These are phyloP conservation scores for Hapsidospora chrysogenum DNA, from an alignment of 495 filamentous ascomycete species.

Conservation along the genomic window DNA sequence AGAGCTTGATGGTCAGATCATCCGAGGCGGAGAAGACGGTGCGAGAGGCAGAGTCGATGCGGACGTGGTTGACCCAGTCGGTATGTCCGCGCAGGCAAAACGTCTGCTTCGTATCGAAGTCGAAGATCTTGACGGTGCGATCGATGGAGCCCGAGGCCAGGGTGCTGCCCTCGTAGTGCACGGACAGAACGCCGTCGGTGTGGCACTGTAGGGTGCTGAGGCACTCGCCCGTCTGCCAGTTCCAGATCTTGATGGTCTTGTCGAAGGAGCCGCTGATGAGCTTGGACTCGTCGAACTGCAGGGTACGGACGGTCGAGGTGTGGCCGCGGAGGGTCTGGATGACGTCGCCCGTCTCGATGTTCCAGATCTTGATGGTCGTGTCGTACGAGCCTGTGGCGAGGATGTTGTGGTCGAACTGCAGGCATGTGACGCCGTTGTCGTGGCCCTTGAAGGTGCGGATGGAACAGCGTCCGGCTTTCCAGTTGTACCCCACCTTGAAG, in stretches of 20 bases:
- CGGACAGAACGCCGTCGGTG: conserved; percentile 58
- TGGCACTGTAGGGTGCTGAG: conserved; percentile 68
- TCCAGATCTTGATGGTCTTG: conserved; percentile 76
- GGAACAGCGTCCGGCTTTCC: conserved; percentile 83
- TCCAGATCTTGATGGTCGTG: conserved; percentile 87
- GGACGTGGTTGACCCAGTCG: conserved; percentile 90
- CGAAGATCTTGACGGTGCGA: conserved; percentile 81
- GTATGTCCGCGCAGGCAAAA: conserved; percentile 68
- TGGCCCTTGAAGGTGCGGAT: conserved; percentile 74
- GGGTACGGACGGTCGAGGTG: conserved; percentile 60
- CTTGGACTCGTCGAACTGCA: conserved; percentile 87
- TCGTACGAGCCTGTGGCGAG: conserved; percentile 93
- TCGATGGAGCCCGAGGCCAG: conserved; percentile 82
- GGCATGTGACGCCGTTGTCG: conserved; percentile 84
- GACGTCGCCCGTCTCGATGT: conserved; percentile 74
- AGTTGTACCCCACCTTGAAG: conserved; percentile 70
- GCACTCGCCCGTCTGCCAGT: conserved; percentile 85
- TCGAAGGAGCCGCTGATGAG: conserved; percentile 77
- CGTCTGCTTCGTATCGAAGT: conserved; percentile 68
- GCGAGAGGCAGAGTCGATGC: conserved; percentile 60
- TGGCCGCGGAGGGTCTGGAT: conserved; percentile 73
- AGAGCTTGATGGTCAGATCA: conserved; percentile 80
- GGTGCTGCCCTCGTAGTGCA: conserved; percentile 71
- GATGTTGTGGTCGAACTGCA: conserved; percentile 90
- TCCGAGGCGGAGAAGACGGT: conserved; percentile 89